Evolutionary conservation across 331 rosid species (phyloP), one percentile per base, ranked within the genome.

Genomic region (Pyracantha coccinea): DNA sequence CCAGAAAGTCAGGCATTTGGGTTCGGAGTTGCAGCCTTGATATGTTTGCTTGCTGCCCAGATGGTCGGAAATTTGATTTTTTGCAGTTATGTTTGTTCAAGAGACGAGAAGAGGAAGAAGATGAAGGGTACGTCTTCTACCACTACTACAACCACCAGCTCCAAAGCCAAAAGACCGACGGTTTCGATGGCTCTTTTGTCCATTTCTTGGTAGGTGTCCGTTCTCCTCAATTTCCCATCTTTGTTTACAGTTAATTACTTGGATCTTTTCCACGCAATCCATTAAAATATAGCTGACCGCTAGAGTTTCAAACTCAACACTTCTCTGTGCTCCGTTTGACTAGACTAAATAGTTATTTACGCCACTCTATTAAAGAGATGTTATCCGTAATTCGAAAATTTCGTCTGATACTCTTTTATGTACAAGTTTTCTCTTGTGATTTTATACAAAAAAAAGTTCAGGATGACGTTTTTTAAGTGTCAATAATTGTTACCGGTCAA

Each of bases 201-300:
- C 69, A 69, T 92, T 32, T 92, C 97, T 75, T 94, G 99, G 99
- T 94, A 80, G 33, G 93, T 86, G 27, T 12, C 74, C 83, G 63
- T 79, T 70, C 78, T 81, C 44, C 57, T 53, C 76, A 58, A 29
- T 55, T 2, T 62, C 28, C 84, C 73, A 3, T 23, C 14, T 53
- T 53, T n/a, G 59, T 53, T 24, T 44, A 69, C 62, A 31, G 28
- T 14, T 45, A 19, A 16, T 20, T 4, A 21, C 23, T n/a, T 53
- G 44, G 13, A 35, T 35, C 59, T 4, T 19, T 17, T 21, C 12
- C 28, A 58, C 27, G 28, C 29, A 58, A 23, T 21, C 24, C 11
- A 21, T 20, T 11, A 58, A 57, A 57, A n/a, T 58, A 58, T 11
- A 23, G 29, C 29, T 23, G 63, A 21, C 63, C 13, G 8, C 63